phyloP scores from a whole-genome alignment of 768 basidiomycete species.

The Mrakia blollopis region DNA sequence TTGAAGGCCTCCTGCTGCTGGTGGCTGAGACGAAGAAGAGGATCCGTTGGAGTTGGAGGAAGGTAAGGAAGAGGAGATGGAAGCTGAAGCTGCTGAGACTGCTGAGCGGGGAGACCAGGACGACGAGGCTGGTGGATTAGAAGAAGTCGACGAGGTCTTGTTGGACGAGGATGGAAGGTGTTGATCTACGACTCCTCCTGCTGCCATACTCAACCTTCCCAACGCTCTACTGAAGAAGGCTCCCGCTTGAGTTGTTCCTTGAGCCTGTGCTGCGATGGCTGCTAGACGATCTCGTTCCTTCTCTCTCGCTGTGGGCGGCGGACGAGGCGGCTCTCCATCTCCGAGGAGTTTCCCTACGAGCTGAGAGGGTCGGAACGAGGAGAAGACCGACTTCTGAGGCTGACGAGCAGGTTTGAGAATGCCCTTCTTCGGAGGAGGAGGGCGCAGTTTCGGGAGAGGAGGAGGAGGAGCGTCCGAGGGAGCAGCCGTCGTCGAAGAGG shows the following conservation, averaged over 20 bases:
- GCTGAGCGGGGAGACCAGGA: conserved; percentile 11
- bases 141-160: neutral
- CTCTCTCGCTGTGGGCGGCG: conserved; percentile 16
- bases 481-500: neutral
- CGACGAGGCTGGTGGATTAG: neutral
- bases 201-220: conserved; percentile 36
- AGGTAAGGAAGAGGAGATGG: neutral
- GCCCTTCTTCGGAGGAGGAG: conserved; percentile 43
- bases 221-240: conserved; percentile 29
- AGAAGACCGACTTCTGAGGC: conserved; percentile 41
- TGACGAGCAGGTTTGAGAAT: conserved; percentile 46
- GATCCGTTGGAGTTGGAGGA: neutral
- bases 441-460: conserved; percentile 32
- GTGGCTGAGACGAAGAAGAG: neutral
- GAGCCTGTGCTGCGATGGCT: neutral
- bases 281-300: conserved; percentile 11
- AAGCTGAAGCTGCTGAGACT: conserved; percentile 1
- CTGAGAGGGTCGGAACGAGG: conserved; percentile 39
- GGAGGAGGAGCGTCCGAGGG: neutral
- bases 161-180: conserved; percentile 6
- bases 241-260: conserved; percentile 33
- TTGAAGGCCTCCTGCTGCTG: neutral
- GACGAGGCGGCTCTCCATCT: conserved; percentile 23
- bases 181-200: conserved; percentile 36
- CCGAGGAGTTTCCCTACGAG: conserved; percentile 39